Base-by-base conservation (phyloP, 2,329 filamentous ascomycete species). In the Arthrobotrys sinensis region DNA sequence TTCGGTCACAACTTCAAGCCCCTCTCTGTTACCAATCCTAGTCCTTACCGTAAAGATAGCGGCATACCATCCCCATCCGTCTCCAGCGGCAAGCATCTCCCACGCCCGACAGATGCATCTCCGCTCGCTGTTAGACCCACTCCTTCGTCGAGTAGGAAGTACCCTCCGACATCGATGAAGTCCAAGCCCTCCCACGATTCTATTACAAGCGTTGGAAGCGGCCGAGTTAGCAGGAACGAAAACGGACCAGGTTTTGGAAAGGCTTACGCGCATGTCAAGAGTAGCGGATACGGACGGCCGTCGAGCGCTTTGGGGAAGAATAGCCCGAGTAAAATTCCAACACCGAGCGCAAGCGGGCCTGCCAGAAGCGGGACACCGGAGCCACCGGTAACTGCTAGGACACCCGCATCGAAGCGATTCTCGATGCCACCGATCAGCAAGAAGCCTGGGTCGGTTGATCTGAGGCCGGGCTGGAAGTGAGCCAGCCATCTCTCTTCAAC, bases 1-100 rank as follows among this genome's bases (percentile, higher is more conserved):
- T 88, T 89, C n/a, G 90, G 90, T 28, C 90, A 92, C 83, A 89
- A 89, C 83, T 91, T 90, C 84, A 91, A 89, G 81, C 89, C 91
- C 10, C 84, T 91, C 10, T 88, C 84, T 40, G 84, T 89, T 52
- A 90, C 88, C 5, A 89, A 89, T 0, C 89, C 90, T 0, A 90
- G 88, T 79, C 65, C 76, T 10, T 55, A 60, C 19, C 76, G 76
- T 16, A 53, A 45, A 19, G 73, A 77, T 1, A 45, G n/a, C 14
- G 55, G 55, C 19, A 34, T 53, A 19, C 38, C 48, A 10, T 68
- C 72, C 0, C 73, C 73, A 32, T 50, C 66, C 19, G 36, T 60
- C 7, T 46, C 5, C 36, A 24, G 53, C 4, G 48, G 52, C 28
- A 75, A 62, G 16, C 53, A 71, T 19, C 60, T 77, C n/a, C 73